These are phyloP conservation scores for Alternaria infectoria DNA, from an alignment of 2,329 filamentous ascomycete genomes.

Conservation along the genomic window DNA sequence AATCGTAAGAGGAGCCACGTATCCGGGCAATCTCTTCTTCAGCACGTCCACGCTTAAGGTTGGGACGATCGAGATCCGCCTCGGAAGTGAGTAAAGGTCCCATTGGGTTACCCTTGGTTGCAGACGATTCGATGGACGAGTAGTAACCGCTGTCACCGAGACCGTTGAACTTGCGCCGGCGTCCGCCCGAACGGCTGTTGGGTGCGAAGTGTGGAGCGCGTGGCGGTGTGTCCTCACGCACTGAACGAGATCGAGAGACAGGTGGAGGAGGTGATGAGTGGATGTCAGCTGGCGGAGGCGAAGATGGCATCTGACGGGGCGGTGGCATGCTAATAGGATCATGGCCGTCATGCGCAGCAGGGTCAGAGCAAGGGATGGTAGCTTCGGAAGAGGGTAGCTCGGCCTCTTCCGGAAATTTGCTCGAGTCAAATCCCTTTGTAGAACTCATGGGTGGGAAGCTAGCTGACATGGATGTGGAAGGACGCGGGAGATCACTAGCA, in stretches of 20 bases:
- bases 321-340: conserved; percentile 52
- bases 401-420: conserved; percentile 58
- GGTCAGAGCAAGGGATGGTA: conserved; percentile 59
- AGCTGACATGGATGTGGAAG: conserved; percentile 48
- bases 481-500: conserved; percentile 42
- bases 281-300: conserved; percentile 73
- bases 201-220: conserved; percentile 66
- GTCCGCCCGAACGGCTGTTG: conserved; percentile 70
- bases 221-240: conserved; percentile 76
- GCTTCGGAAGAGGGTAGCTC: conserved; percentile 58
- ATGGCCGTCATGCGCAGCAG: conserved; percentile 56
- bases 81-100: conserved; percentile 76
- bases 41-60: conserved; percentile 85
- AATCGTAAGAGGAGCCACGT: conserved; percentile 90
- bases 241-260: conserved; percentile 63
- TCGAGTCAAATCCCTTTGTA: conserved; percentile 56
- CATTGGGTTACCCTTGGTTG: conserved; percentile 71
- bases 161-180: conserved; percentile 77
- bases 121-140: conserved; percentile 93
- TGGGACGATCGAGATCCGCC: conserved; percentile 72
- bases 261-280: conserved; percentile 95
- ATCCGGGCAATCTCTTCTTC: conserved; percentile 96
- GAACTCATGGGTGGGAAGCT: conserved; percentile 46
- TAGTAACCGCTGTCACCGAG: conserved; percentile 97
- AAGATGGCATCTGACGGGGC: conserved; percentile 64